phyloP scores from a whole-genome alignment of 73 alveolate species.

The Paramecium biaurelia region DNA sequence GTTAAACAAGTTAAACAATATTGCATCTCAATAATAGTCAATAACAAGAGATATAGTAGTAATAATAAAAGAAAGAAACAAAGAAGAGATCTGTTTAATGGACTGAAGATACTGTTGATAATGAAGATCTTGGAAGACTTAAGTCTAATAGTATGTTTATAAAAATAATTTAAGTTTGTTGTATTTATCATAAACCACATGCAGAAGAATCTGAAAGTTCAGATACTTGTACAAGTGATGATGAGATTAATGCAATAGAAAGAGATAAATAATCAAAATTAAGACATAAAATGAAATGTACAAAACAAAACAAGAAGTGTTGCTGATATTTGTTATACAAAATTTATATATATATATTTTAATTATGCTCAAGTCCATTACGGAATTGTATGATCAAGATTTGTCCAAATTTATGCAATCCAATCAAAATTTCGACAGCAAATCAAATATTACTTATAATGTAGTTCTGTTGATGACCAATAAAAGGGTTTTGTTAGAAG shows the following conservation, averaged over 20 bases:
- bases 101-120: conserved; percentile 61
- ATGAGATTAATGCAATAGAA: conserved; percentile 61
- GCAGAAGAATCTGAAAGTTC: conserved; percentile 11
- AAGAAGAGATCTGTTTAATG: conserved; percentile 43
- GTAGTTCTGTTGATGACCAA: background rate
- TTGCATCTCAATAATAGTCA: background rate
- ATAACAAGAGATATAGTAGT: background rate
- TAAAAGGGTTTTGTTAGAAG: background rate
- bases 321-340: background rate
- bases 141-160: conserved; percentile 44
- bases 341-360: background rate
- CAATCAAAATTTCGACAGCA: background rate
- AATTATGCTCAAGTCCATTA: background rate
- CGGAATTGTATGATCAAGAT: background rate
- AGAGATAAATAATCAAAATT: conserved; percentile 53
- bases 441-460: background rate
- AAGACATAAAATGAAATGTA: conserved; percentile 57
- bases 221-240: conserved; percentile 64
- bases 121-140: conserved; percentile 50
- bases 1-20: background rate
- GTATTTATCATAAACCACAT: background rate
- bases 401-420: background rate
- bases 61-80: conserved; percentile 2
- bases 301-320: conserved; percentile 22
- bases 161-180: background rate